Evolutionary conservation across 176 grass and related monocot species (phyloP), one percentile per base, ranked within the genome.

Genomic region (barley (Hordeum vulgare)): DNA sequence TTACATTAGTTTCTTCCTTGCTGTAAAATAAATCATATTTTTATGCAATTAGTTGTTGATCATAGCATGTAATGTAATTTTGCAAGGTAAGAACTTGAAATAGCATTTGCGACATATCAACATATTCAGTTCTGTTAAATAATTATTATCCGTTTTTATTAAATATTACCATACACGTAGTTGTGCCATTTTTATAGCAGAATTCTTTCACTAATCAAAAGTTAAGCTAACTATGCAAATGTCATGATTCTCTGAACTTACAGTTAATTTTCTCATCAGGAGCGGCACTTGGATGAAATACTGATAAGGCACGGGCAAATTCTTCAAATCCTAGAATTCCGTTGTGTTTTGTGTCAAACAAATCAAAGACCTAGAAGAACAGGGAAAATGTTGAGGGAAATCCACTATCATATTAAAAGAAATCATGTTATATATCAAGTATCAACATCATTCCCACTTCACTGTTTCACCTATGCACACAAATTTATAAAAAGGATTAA

Each of bases 261-360:
- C 93, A 98, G 24, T 96, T 85, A 73, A 96, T 98, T 79, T 98
- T 95, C 59, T 96, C 83, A 9, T 96, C 93, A 25, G 75, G 75
- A 84, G 89, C 74, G 80, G 96, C 96, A 95, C 78, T 95, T 77
- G 96, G 96, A 89, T 98, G 96, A 88, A 98, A 98, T 87, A 96
- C 96, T 37, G 96, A 96, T 35, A 96, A 85, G 2, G 96, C 96
- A 49, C 91, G 89, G 40, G 96, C 96, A 81, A 98, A 98, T 78
- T 98, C 96, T 62, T 98, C 96, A 67, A 96, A 98, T 82, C 93
- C 91, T 71, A 98, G 80, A 84, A 98, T 94, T 72, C 93, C 93
- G 70, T 94, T 98, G 80, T 95, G 96, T 77, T 95, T 98, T 71
- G 93, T 95, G 79, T 98, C 96, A 71, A 98, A 96, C 47, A 98